These are phyloP conservation scores for Solanum medicagineum DNA, from an alignment of 257 asterid genomes.

Conservation along the genomic window DNA sequence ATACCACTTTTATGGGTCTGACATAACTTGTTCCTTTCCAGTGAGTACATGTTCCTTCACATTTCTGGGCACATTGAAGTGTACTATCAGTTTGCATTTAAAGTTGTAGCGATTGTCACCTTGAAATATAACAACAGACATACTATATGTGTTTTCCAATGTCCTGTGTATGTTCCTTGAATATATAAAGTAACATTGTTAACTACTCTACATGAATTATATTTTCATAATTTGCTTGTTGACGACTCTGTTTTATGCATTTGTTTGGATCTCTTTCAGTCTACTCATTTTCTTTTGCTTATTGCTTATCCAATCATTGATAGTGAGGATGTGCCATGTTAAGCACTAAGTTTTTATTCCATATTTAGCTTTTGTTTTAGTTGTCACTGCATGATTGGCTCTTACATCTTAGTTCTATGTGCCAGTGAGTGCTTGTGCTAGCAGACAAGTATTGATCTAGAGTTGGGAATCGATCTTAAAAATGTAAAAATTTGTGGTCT, in stretches of 20 bases:
- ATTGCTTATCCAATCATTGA: not conserved
- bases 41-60: constrained; percentile 28
- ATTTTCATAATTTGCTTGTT: not conserved
- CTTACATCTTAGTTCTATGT: not conserved
- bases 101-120: not conserved
- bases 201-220: not conserved
- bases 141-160: not conserved
- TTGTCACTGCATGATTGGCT: not conserved
- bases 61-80: not conserved
- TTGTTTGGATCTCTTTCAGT: not conserved
- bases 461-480: too few relatives aligned
- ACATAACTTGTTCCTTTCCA: constrained; percentile 93
- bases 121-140: not conserved
- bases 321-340: not conserved
- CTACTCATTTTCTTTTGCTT: not conserved
- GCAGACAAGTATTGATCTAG: not conserved
- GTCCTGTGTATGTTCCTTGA: not conserved
- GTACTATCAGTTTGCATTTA: not conserved
- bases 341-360: not conserved
- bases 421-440: not conserved
- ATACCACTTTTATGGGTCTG: constrained; percentile 91
- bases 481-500: too few relatives aligned
- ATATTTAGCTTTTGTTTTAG: not conserved
- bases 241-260: not conserved
- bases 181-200: not conserved